These are phyloP conservation scores for Aspergillus flavus DNA, from an alignment of 2,329 filamentous ascomycete species.

Conservation along the genomic window DNA sequence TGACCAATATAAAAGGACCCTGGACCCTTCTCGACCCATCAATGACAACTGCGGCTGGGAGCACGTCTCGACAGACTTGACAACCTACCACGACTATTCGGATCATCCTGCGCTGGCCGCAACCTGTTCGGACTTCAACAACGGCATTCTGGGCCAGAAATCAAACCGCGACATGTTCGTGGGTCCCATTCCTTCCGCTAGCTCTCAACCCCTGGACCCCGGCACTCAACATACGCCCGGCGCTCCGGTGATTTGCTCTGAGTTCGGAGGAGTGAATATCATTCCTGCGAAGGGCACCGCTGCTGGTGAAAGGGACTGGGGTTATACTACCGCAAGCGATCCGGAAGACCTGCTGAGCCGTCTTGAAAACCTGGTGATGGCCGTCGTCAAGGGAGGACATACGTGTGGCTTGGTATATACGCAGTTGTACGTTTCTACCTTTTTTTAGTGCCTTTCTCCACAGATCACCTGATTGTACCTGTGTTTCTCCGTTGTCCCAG, in stretches of 20 bases:
- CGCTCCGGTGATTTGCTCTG: conserved; percentile 66
- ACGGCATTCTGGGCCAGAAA: conserved; percentile 56
- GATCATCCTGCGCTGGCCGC: conserved; percentile 59
- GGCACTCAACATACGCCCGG: conserved; percentile 56
- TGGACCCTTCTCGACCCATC: conserved; percentile 65
- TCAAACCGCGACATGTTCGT: conserved; percentile 60
- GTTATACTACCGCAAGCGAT: conserved; percentile 67
- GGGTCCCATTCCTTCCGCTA: conserved; percentile 39
- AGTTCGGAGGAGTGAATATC: conserved; percentile 71
- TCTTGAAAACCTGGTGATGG: conserved; percentile 62
- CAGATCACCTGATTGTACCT: accelerated
- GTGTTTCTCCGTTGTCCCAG: background rate
- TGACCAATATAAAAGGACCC: conserved; percentile 36
- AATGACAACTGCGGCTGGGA: conserved; percentile 76
- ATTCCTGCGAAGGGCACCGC: conserved; percentile 48
- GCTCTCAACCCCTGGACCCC: conserved; percentile 41
- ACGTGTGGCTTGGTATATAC: conserved; percentile 68
- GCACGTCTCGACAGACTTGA: conserved; percentile 65
- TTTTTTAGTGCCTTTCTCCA: background rate
- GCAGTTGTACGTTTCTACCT: conserved; percentile 55
- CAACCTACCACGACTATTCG: conserved; percentile 69
- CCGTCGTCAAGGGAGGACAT: conserved; percentile 58
- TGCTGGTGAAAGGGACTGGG: conserved; percentile 60
- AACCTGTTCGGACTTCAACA: conserved; percentile 56
- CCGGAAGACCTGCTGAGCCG: conserved; percentile 61